phyloP scores from a whole-genome alignment of 2,329 filamentous ascomycete genomes.

The Chaetomium sp. region DNA sequence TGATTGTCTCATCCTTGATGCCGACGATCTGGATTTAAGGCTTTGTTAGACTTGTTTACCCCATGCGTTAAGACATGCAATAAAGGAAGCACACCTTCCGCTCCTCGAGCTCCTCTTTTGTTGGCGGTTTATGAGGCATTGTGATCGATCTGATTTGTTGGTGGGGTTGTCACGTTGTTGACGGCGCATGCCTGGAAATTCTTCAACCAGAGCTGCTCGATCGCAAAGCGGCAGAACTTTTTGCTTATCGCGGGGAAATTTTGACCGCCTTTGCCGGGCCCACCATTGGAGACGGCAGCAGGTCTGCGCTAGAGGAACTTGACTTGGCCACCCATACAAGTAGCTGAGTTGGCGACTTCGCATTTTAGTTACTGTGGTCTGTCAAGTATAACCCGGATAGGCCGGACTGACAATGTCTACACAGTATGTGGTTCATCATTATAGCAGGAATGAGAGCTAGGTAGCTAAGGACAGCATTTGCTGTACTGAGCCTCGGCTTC shows the following conservation, averaged over 20 bases:
- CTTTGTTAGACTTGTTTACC: constrained; percentile 6
- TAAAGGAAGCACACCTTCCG: constrained; percentile 55
- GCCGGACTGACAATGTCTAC: no score
- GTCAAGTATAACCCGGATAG: no score
- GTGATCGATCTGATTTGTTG: constrained; percentile 16
- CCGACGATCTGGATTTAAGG: constrained; percentile 68
- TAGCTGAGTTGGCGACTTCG: no score
- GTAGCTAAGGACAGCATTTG: no score
- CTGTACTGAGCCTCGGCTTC: no score
- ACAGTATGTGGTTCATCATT: no score
- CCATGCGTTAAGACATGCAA: neutral
- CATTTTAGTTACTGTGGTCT: no score
- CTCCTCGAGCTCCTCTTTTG: constrained; percentile 59
- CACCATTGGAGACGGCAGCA: neutral
- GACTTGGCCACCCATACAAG: neutral
- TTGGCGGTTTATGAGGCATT: constrained; percentile 46
- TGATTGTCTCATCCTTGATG: constrained; percentile 87
- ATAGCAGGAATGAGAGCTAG: no score
- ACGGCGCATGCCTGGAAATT: constrained; percentile 26
- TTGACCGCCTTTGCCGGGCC: constrained; percentile 32
- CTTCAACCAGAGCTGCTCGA: constrained; percentile 19
- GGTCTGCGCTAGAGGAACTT: constrained; percentile 13
- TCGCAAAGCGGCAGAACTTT: constrained; percentile 34
- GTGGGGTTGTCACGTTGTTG: constrained; percentile 24
- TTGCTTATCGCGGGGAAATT: constrained; percentile 29